Evolutionary conservation across 768 basidiomycete species (phyloP).

Genomic region (Termitomyces sp.): DNA sequence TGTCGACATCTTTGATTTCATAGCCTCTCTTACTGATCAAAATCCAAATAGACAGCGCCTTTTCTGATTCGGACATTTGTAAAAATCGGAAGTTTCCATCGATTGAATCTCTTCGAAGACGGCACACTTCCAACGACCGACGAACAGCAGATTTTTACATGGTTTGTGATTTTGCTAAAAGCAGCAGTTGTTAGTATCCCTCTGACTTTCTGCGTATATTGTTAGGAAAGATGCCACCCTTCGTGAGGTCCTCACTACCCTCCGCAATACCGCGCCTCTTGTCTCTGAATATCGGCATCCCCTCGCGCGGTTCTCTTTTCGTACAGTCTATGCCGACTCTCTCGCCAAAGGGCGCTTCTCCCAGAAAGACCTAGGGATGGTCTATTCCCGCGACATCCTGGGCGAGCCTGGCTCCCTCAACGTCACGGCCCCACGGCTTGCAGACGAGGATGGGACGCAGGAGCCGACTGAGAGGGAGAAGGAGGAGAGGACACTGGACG

Average conservation of each 20-base stretch:
- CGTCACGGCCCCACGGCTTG: constrained; percentile 51
- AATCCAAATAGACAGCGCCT: constrained; percentile 55
- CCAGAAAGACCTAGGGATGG: constrained; percentile 74
- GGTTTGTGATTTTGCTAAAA: constrained; percentile 35
- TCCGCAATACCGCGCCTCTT: constrained; percentile 65
- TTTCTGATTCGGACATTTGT: constrained; percentile 81
- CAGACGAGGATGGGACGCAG: constrained; percentile 33
- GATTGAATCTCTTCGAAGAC: constrained; percentile 70
- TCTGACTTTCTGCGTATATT: neutral
- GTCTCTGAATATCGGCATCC: constrained; percentile 74
- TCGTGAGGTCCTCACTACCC: constrained; percentile 70
- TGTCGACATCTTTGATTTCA: neutral
- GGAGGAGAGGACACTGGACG: constrained; percentile 71
- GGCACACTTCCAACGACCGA: constrained; percentile 71
- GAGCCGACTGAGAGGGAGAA: constrained; percentile 42
- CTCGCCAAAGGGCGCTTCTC: constrained; percentile 65
- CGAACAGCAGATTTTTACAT: constrained; percentile 79
- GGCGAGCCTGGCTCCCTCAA: constrained; percentile 69
- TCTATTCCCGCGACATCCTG: constrained; percentile 80
- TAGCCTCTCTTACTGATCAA: constrained; percentile 1
- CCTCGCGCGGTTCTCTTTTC: constrained; percentile 76
- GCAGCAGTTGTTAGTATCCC: neutral
- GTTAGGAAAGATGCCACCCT: constrained; percentile 79
- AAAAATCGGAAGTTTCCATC: constrained; percentile 76
- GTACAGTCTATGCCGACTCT: constrained; percentile 72